Evolutionary conservation across 129 eudicot species (phyloP), one percentile per base, ranked within the genome.

Genomic region (Deinandra increscens): DNA sequence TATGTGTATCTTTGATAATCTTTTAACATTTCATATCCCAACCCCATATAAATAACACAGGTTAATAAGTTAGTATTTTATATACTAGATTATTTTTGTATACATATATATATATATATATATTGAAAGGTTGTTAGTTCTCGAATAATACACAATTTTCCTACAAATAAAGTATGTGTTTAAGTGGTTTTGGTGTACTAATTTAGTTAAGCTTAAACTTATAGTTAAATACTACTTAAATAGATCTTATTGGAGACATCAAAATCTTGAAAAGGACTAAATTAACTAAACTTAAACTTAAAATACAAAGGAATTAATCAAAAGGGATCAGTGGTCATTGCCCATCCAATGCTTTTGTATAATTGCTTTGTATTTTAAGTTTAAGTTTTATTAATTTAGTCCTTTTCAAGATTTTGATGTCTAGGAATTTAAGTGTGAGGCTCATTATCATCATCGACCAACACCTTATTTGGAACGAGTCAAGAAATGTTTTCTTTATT

Each of bases 371-470:
- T 17, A 58, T 29, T 58, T 58, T 58, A 58, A 29, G 39, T 6
- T 58, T 58, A 58, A 58, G 64, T 41, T 58, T n/a, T n/a, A n/a
- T n/a, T 58, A 58, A 29, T 58, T 58, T 58, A 29, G 4, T 58
- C 29, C 3, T 33, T 58, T 58, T 31, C 10, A 58, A 58, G 64
- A 58, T 58, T 29, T 29, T 29, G 41, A 58, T 58, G 41, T 58
- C 64, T 29, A 29, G 41, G 64, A 58, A 14, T 58, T 29, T 58
- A 58, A 58, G 9, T 29, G 64, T 29, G 64, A 26, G 64, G 64
- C 41, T 58, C 39, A 29, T 58, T 9, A 11, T 26, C 10, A 58
- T 58, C 64, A 29, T 26, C 19, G 41, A 58, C 41, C 41, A 33
- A 36, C 11, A n/a, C 41, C 41, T 5, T 58, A 58, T 58, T 29